phyloP scores from a whole-genome alignment of 2,329 filamentous ascomycete genomes.

The Hymenoscyphus repandus region DNA sequence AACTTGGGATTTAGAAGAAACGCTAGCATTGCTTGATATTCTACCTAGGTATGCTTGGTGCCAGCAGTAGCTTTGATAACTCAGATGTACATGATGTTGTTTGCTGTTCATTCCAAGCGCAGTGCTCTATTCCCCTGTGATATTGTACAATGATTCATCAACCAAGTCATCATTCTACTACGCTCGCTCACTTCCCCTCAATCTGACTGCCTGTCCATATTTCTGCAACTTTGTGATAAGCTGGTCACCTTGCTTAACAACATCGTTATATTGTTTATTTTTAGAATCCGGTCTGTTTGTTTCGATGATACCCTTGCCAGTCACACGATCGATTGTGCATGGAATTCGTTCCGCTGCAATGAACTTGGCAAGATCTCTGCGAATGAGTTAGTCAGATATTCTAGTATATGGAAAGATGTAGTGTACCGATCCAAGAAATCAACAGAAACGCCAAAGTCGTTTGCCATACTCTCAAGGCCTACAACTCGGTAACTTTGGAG shows the following conservation, averaged over 20 bases:
- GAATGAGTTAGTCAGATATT: constrained; percentile 11
- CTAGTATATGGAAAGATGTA: neutral
- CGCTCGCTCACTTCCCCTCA: constrained; percentile 90
- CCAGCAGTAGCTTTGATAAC: too few relatives aligned
- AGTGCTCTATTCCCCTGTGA: constrained; percentile 17
- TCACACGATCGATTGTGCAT: constrained; percentile 95
- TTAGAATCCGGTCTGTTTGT: constrained; percentile 97
- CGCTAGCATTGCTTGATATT: too few relatives aligned
- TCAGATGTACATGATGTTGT: too few relatives aligned
- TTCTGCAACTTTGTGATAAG: constrained; percentile 99
- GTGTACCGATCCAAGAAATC: constrained; percentile 90
- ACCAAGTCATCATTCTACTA: constrained; percentile 36
- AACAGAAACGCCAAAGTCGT: constrained; percentile 92
- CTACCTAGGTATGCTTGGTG: too few relatives aligned
- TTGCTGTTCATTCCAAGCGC: neutral
- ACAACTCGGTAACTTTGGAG: constrained; percentile 97
- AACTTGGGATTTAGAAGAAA: too few relatives aligned
- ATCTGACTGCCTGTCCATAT: constrained; percentile 91
- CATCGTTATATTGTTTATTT: constrained; percentile 99
- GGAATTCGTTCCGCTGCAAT: constrained; percentile 91
- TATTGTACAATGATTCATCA: constrained; percentile 23
- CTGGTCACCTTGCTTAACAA: constrained; percentile 95
- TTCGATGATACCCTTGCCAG: constrained; percentile 94
- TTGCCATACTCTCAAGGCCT: constrained; percentile 94
- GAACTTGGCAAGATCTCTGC: constrained; percentile 89